Base-by-base conservation (phyloP, 1,284 basidiomycete species). In the Entoloma clypeatum region DNA sequence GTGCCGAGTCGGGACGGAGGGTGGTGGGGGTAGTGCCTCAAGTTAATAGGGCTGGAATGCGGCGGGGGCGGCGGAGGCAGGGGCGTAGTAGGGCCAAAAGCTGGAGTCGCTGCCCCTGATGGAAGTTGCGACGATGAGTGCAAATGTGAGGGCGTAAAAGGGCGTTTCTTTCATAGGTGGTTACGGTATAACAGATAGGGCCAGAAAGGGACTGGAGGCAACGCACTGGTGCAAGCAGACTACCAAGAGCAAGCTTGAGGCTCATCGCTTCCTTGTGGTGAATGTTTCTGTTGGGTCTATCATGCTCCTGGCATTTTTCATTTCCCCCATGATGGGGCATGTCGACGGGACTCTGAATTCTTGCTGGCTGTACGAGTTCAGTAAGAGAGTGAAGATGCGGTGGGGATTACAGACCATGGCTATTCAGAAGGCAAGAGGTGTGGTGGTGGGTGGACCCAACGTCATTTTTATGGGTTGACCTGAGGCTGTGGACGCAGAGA, bases 181-280 rank as follows among this genome's bases (percentile, higher is more conserved):
- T 22, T 24, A 44, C 35, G 33, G 38, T 37, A 43, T 49, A 41
- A 36, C 44, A 44, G 42, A 48, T 42, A 37, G 50, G 45, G 45
- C 41, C 42, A 28, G 36, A 7, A 39, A 28, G 26, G 37, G 11
- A 32, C 42, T 19, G 17, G 21, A 34, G 41, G 40, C 18, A 36
- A 62, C 71, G 56, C 51, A 74, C 72, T 48, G 72, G 71, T 26
- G 66, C 59, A 10, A 75, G 52, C 13, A 75, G 74, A 49, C 70
- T 75, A 23, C 73, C 73, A 35, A 75, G 52, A 1, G 67, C 72
- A 7, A 72, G 62, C 21, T 69, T 62, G 30, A 75, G 56, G 0
- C 69, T 62, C 28, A 74, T 54, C 0, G 71, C 69, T 39, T 74
- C 69, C 31, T 62, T 66, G 49, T 71, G 69, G 23, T 67, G 65